Percentiles rank a stretch among this genome's conserved stretches.
These are phyloP conservation scores for Huntiella bhutanensis DNA, from an alignment of 2,329 filamentous ascomycete species.

Conservation along the genomic window DNA sequence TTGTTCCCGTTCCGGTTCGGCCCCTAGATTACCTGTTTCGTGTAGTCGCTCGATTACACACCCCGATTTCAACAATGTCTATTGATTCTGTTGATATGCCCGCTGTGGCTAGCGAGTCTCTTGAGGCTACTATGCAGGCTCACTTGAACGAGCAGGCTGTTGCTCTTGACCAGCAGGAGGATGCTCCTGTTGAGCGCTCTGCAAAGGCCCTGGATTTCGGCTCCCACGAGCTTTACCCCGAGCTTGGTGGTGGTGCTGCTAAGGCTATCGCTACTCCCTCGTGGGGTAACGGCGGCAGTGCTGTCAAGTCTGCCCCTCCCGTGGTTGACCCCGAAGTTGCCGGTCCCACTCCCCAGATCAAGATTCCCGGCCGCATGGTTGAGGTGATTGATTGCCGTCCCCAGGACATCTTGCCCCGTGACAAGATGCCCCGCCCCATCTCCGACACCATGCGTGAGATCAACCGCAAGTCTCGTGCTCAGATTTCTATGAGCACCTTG, in stretches of 20 bases:
- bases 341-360: constrained; percentile 22
- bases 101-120: constrained; percentile 18
- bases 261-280: constrained; percentile 8
- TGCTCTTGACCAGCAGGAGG: constrained; percentile 14
- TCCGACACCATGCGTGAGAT: constrained; percentile 76
- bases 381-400: constrained; percentile 58
- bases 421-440: constrained; percentile 67
- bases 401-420: constrained; percentile 55
- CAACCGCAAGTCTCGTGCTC: constrained; percentile 78
- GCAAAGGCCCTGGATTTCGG: constrained; percentile 47
- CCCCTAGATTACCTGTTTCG: constrained; percentile 10
- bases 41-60: constrained; percentile 11
- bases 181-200: not conserved
- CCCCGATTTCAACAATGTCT: constrained; percentile 30
- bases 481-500: constrained; percentile 58
- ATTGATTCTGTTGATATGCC: constrained; percentile 55
- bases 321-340: not conserved
- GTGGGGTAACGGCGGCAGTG: constrained; percentile 6
- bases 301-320: constrained; percentile 3
- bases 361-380: constrained; percentile 64
- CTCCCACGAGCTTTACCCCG: constrained; percentile 86
- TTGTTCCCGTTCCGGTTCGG: constrained; percentile 9
- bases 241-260: constrained; percentile 18
- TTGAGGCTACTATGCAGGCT: constrained; percentile 40
- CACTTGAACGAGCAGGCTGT: constrained; percentile 36